Evolutionary conservation across 331 rosid genomes (phyloP).

Genomic region (Dryas integrifolia): DNA sequence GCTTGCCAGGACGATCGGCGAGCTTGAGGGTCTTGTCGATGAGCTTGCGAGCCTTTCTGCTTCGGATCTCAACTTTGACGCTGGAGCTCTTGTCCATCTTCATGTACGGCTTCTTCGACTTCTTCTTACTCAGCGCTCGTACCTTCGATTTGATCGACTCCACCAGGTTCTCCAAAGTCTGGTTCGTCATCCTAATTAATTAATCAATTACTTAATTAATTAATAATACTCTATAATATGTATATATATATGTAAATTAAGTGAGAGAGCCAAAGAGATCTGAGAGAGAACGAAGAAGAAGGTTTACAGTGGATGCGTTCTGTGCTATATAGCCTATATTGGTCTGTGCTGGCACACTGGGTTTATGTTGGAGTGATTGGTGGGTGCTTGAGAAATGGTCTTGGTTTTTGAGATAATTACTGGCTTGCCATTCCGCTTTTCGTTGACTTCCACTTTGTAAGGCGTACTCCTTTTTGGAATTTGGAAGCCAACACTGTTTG

Average conservation of each 20-base stretch:
- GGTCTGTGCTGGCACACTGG: not conserved
- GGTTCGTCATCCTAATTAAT: conserved; percentile 47
- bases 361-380: not conserved
- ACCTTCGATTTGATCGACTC: conserved; percentile 81
- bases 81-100: conserved; percentile 87
- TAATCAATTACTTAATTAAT: not conserved
- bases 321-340: not conserved
- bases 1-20: conserved; percentile 60
- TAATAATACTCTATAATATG: too few relatives aligned
- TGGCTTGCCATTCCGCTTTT: not conserved
- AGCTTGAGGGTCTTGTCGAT: conserved; percentile 73
- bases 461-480: not conserved
- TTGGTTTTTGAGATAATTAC: not conserved
- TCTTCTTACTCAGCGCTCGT: conserved; percentile 37
- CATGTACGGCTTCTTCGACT: conserved; percentile 51
- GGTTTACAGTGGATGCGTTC: not conserved
- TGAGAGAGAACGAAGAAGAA: not conserved
- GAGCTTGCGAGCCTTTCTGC: conserved; percentile 70
- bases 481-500: not conserved
- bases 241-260: not conserved
- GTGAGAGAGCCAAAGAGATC: not conserved
- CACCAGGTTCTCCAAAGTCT: conserved; percentile 55
- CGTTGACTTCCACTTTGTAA: too few relatives aligned
- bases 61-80: conserved; percentile 79
- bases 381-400: not conserved